Evolutionary conservation across 1,139 yeast species (phyloP).

Genomic region (Kodamaea fungicola): DNA sequence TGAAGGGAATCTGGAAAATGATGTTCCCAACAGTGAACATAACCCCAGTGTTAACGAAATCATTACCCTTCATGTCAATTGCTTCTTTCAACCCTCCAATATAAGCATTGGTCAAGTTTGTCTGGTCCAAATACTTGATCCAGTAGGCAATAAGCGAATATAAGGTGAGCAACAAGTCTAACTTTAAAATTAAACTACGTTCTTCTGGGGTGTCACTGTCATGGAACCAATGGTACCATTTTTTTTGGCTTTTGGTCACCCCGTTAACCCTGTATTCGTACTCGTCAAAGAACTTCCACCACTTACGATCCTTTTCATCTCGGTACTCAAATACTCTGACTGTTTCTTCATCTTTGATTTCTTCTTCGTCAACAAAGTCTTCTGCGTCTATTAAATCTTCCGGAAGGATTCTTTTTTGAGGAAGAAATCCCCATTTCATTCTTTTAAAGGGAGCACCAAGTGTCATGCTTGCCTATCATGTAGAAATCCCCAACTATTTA

Average conservation of each 20-base stretch:
- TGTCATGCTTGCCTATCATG: too few species aligned
- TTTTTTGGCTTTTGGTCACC: slow-evolving; percentile 32
- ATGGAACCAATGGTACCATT: slow-evolving; percentile 67
- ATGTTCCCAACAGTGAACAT: slow-evolving; percentile 57
- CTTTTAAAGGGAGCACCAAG: slow-evolving; percentile 18
- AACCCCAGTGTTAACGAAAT: slow-evolving; percentile 58
- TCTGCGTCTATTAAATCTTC: slow-evolving; percentile 20
- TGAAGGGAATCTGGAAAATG: slow-evolving; percentile 52
- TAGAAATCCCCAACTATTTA: too few species aligned
- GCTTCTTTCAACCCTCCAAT: slow-evolving; percentile 62
- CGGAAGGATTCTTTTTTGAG: slow-evolving; percentile 43
- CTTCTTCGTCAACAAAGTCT: slow-evolving; percentile 10
- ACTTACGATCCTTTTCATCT: slow-evolving; percentile 58
- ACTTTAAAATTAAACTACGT: slow-evolving; percentile 54
- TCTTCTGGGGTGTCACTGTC: slow-evolving; percentile 52
- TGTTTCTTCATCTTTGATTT: slow-evolving; percentile 4
- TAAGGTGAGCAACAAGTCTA: slow-evolving; percentile 57
- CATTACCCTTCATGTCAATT: slow-evolving; percentile 59
- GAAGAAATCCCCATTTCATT: slow-evolving; percentile 50
- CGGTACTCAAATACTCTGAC: slow-evolving; percentile 39
- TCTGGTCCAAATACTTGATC: slow-evolving; percentile 66
- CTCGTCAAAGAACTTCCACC: slow-evolving; percentile 65
- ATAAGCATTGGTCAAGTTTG: slow-evolving; percentile 64
- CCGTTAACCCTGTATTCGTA: slow-evolving; percentile 52
- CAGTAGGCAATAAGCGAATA: slow-evolving; percentile 65